These are phyloP conservation scores for Candida rishiriensis DNA, from an alignment of 805 yeast species.

Conservation along the genomic window DNA sequence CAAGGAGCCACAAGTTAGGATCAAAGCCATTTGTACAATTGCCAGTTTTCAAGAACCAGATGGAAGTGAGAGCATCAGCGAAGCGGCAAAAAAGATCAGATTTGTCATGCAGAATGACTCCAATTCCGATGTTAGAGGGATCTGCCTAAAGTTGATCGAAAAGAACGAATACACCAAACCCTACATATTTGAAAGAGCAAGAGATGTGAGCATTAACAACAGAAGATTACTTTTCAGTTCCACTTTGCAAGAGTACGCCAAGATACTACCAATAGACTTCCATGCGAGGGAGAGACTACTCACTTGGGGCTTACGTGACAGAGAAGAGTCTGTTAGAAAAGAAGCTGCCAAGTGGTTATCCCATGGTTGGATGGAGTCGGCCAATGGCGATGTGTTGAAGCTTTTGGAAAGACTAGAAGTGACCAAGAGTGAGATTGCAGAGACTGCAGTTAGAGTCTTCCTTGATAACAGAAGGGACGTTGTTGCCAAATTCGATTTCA, in stretches of 20 bases:
- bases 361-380: slow-evolving; percentile 63
- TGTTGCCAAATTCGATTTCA: slow-evolving; percentile 54
- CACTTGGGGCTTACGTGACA: slow-evolving; percentile 82
- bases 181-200: slow-evolving; percentile 69
- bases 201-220: slow-evolving; percentile 70
- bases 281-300: slow-evolving; percentile 62
- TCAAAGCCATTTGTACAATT: slow-evolving; percentile 78
- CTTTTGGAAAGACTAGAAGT: slow-evolving; percentile 71
- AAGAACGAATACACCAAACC: slow-evolving; percentile 51
- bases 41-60: slow-evolving; percentile 68
- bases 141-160: slow-evolving; percentile 68
- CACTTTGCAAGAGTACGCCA: slow-evolving; percentile 63
- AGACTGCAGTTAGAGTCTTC: slow-evolving; percentile 57
- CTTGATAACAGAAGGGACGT: slow-evolving; percentile 60
- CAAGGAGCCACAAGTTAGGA: slow-evolving; percentile 71
- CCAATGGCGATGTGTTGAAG: slow-evolving; percentile 66
- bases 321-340: slow-evolving; percentile 66
- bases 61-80: slow-evolving; percentile 37
- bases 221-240: slow-evolving; percentile 70
- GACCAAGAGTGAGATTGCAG: slow-evolving; percentile 62
- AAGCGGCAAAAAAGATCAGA: slow-evolving; percentile 43
- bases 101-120: slow-evolving; percentile 69
- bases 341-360: slow-evolving; percentile 74
- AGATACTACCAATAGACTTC: slow-evolving; percentile 46
- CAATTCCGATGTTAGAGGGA: slow-evolving; percentile 84